These are phyloP conservation scores for Ceratocystis lukuohia DNA, from an alignment of 2,329 filamentous ascomycete species.

Conservation along the genomic window DNA sequence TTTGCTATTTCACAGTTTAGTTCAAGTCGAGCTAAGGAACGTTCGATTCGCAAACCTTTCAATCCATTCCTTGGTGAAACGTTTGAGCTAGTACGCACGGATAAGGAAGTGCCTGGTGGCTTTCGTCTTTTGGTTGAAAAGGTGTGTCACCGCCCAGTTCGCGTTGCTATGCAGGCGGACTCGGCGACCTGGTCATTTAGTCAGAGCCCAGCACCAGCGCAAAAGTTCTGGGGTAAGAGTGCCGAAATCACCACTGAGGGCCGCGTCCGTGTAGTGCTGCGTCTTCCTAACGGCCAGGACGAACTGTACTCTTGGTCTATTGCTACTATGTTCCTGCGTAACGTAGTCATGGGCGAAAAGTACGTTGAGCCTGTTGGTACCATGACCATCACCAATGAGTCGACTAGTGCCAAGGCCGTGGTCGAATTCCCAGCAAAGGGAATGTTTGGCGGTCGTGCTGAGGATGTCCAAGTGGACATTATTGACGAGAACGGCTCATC, in stretches of 20 bases:
- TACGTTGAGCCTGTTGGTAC: conserved; percentile 90
- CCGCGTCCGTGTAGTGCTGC: conserved; percentile 63
- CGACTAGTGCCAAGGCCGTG: conserved; percentile 66
- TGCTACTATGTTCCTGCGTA: conserved; percentile 81
- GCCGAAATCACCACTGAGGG: conserved; percentile 90
- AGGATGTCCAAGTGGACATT: conserved; percentile 71
- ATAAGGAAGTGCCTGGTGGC: conserved; percentile 55
- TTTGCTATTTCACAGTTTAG: conserved; percentile 86
- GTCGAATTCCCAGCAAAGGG: conserved; percentile 88
- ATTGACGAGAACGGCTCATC: conserved; percentile 53
- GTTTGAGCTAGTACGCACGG: conserved; percentile 78
- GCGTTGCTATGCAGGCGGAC: conserved; percentile 88
- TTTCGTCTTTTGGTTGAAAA: conserved; percentile 93
- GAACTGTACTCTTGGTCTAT: conserved; percentile 82
- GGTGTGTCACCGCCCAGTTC: conserved; percentile 80
- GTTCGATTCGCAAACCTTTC: conserved; percentile 88
- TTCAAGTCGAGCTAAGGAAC: conserved; percentile 69
- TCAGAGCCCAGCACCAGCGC: conserved; percentile 74
- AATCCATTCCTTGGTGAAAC: conserved; percentile 96
- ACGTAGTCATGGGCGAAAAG: conserved; percentile 95
- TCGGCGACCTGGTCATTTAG: conserved; percentile 71
- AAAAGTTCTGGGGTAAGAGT: conserved; percentile 98
- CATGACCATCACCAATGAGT: conserved; percentile 77
- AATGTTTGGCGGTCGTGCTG: conserved; percentile 90
- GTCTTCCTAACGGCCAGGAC: conserved; percentile 49